Evolutionary conservation across 441 rosid genomes (phyloP), one percentile per base, ranked within the genome.

Genomic region (Hura crepitans): DNA sequence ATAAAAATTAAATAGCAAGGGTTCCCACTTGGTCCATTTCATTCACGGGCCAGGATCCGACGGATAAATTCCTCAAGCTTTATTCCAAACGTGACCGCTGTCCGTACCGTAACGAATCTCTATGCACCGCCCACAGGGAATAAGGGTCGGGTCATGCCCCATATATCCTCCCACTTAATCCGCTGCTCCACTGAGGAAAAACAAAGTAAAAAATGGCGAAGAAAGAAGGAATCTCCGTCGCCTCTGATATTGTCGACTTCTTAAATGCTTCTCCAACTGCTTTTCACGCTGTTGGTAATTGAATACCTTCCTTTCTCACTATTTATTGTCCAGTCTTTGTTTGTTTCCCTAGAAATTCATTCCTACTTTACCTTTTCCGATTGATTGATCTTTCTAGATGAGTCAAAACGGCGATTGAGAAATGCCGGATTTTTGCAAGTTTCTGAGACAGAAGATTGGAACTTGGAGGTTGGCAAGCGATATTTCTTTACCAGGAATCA

Each of bases 221-320:
- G 53, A 73, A 60, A 54, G 80, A 75, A 31, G 72, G 61, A 27
- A 75, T 14, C 78, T 47, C 80, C 20, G 74, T 88, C 31, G 86
- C 83, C 60, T 72, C 84, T 69, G 99, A 90, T 70, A 77, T 95
- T 69, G 79, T 95, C 76, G 56, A 82, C 76, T 95, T 89, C 85
- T 83, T 92, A 78, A 92, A 95, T 80, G 91, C 89, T 64, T 92
- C 99, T 58, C 99, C 99, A 28, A 95, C 99, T 22, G 97, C 97
- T 47, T 95, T 95, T 74, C 99, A 95, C 59, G 99, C 98, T 76
- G 97, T 92, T 22, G 98, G 98, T 95, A 86, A 72, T 39, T 33
- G 7, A 35, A 25, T 15, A 28, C 12, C 35, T 57, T 18, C 33
- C 43, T 30, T 13, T 33, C 43, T 37, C 31, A 0, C 61, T 56